Base-by-base conservation (phyloP, 2,329 filamentous ascomycete genomes). In the Hypoxylon sp. region DNA sequence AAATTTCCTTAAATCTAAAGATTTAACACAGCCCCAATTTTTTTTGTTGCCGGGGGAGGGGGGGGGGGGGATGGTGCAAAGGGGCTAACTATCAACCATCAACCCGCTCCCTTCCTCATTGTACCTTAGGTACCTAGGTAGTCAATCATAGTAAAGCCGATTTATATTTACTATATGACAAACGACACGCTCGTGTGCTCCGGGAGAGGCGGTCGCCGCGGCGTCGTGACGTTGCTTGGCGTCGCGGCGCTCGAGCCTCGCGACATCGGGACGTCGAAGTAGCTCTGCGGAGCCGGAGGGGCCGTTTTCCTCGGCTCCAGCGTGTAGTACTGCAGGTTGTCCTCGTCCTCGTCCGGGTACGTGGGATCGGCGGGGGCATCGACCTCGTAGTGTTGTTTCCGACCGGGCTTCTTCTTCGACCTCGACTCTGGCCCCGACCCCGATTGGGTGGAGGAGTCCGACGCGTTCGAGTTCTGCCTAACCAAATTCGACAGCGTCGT, bases 171-270 rank as follows among this genome's bases (percentile, higher is more conserved):
- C 43, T 54, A 69, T 2, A 69, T 7, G 26, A 68, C 52, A 19
- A 70, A 70, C 6, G 64, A 63, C 8, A 70, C 60, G 19, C 67
- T 70, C 59, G 64, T 56, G 28, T 57, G 63, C 4, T 59, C 55
- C 57, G 37, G 0, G 7, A 46, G 43, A 11, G 58, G 55, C 0
- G 47, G 51, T 44, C 37, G 24, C 10, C 54, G 28, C 1, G 44
- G 55, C 41, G 30, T 34, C 17, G 56, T 30, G 30, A 56, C 58
- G 5, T 26, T 26, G 26, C 58, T 62, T 1, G 59, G 65, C 0
- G 32, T 17, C 10, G 39, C 59, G 60, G 62, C 66, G 1, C 55
- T 60, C 19, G 62, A 11, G 0, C 44, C 57, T 51, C 51, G 17
- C 20, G 10, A 0, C 4, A 20, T 7, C 41, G 60, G 30, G 13